These are phyloP conservation scores for Dothistroma pini DNA, from an alignment of 2,329 filamentous ascomycete genomes.

Conservation along the genomic window DNA sequence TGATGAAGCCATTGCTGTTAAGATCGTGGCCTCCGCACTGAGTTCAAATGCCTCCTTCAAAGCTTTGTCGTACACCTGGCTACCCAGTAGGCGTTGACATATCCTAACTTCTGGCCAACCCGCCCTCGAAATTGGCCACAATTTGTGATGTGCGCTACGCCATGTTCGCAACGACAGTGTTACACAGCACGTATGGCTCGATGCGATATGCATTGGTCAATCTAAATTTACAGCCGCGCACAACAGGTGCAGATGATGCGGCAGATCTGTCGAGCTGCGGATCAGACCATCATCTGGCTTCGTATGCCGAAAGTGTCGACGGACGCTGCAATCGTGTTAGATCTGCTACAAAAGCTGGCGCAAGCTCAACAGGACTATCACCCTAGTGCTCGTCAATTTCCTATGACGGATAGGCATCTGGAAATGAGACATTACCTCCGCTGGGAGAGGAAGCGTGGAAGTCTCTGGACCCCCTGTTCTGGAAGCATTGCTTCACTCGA, in stretches of 20 bases:
- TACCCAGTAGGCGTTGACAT: not conserved
- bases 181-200: slow-evolving; percentile 33
- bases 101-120: not conserved
- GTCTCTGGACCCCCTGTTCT: not conserved
- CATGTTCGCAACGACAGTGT: not conserved
- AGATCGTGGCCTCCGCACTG: not conserved
- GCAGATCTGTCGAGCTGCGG: slow-evolving; percentile 29
- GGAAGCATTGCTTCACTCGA: slow-evolving; percentile 4
- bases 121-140: not conserved
- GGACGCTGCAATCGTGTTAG: not conserved
- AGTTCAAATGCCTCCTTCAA: not conserved
- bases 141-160: not conserved
- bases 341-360: not conserved
- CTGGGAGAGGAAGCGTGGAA: not conserved
- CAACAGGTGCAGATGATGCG: slow-evolving; percentile 38
- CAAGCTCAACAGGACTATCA: not conserved
- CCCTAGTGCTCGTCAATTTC: not conserved
- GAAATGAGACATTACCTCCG: not conserved
- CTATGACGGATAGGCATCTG: not conserved
- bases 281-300: slow-evolving; percentile 14
- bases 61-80: not conserved
- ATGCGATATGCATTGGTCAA: slow-evolving; percentile 38
- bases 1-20: not conserved
- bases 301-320: not conserved
- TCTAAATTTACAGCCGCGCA: slow-evolving; percentile 28